Evolutionary conservation across 1,139 yeast genomes (phyloP).

Genomic region (Candida smagusa): DNA sequence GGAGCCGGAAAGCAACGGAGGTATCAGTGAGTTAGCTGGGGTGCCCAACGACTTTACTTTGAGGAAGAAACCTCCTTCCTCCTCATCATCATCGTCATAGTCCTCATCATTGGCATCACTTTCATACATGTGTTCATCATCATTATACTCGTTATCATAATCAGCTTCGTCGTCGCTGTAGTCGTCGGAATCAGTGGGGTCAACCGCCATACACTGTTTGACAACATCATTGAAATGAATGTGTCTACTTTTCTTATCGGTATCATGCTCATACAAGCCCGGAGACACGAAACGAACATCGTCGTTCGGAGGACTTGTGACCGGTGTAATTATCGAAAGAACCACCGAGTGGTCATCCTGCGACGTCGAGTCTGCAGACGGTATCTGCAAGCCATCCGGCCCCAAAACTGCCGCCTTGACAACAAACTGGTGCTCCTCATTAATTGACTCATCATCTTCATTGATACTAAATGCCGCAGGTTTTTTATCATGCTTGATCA

Average conservation of each 20-base stretch:
- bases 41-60: conserved; percentile 49
- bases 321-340: conserved; percentile 2
- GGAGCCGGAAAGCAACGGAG: conserved; percentile 12
- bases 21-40: conserved; percentile 9
- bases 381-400: neutral
- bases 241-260: conserved; percentile 45
- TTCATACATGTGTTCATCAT: conserved; percentile 15
- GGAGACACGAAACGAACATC: neutral
- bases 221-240: conserved; percentile 93
- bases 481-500: conserved; percentile 1
- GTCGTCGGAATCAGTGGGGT: conserved; percentile 39
- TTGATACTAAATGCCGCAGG: conserved; percentile 5
- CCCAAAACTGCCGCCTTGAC: neutral
- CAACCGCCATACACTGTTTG: conserved; percentile 82
- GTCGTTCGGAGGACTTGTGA: conserved; percentile 4
- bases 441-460: conserved; percentile 3
- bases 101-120: conserved; percentile 33
- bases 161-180: conserved; percentile 23
- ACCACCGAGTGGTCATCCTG: neutral
- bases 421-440: neutral
- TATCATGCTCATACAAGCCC: conserved; percentile 1
- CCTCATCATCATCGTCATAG: conserved; percentile 51
- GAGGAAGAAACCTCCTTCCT: conserved; percentile 69
- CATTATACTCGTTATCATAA: conserved; percentile 10
- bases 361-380: neutral